These are phyloP conservation scores for Daldinia decipiens DNA, from an alignment of 495 filamentous ascomycete species.

Conservation along the genomic window DNA sequence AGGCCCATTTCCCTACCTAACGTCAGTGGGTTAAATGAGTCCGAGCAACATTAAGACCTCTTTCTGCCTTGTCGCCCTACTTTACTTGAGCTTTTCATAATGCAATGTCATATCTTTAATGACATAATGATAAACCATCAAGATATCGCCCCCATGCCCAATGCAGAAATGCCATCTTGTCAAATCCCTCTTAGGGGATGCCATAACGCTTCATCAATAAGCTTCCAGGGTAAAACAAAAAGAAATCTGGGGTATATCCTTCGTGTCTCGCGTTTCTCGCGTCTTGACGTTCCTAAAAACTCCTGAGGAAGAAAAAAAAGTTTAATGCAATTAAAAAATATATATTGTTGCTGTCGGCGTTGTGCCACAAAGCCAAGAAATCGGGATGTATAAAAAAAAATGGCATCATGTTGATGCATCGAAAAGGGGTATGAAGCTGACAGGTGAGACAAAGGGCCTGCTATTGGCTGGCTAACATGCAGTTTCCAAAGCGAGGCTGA, in stretches of 20 bases:
- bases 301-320: slow-evolving; percentile 18
- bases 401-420: slow-evolving; percentile 17
- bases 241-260: slow-evolving; percentile 44
- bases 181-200: neutral
- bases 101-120: slow-evolving; percentile 27
- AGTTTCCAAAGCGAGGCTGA: neutral
- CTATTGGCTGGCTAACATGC: slow-evolving; percentile 1
- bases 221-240: slow-evolving; percentile 9
- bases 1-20: slow-evolving; percentile 6
- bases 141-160: slow-evolving; percentile 17
- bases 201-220: slow-evolving; percentile 16
- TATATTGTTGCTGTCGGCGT: slow-evolving; percentile 30
- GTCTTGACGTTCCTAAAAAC: slow-evolving; percentile 38
- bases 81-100: neutral
- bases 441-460: neutral
- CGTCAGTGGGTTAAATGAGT: neutral
- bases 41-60: neutral
- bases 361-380: slow-evolving; percentile 15
- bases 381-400: slow-evolving; percentile 13
- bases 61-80: slow-evolving; percentile 3
- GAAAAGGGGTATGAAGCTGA: slow-evolving; percentile 9
- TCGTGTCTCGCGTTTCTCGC: slow-evolving; percentile 39
- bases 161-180: slow-evolving; percentile 20
- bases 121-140: slow-evolving; percentile 21
- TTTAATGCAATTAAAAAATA: slow-evolving; percentile 36